A percentile compares a stretch with the other conserved stretches of the same genome.
Evolutionary conservation across 176 grass and related monocot genomes (phyloP).

Genomic region (Carex pumila): DNA sequence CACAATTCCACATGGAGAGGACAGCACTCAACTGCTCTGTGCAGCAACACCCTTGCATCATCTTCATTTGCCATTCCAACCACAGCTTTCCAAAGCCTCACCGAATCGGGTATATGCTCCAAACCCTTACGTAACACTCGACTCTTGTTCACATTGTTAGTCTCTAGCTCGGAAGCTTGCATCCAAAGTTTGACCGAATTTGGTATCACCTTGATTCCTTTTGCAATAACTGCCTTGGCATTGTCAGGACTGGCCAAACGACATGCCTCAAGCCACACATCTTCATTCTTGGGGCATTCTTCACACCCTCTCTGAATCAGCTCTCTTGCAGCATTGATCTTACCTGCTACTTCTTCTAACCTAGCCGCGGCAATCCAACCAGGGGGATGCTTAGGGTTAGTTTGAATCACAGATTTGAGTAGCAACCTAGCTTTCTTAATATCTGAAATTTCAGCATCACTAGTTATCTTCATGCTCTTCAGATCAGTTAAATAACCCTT

Average conservation of each 20-base stretch:
- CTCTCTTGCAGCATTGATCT: constrained; percentile 66
- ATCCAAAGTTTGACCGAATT: constrained; percentile 92
- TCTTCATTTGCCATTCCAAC: constrained; percentile 86
- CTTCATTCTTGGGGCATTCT: constrained; percentile 91
- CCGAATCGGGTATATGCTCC: constrained; percentile 86
- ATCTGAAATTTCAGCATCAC: constrained; percentile 92
- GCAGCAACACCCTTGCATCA: constrained; percentile 74
- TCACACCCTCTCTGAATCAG: constrained; percentile 82
- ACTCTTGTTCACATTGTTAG: constrained; percentile 55
- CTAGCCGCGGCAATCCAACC: constrained; percentile 95
- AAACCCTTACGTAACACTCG: constrained; percentile 74
- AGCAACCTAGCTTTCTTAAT: constrained; percentile 85
- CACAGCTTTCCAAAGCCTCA: constrained; percentile 84
- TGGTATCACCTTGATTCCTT: constrained; percentile 78
- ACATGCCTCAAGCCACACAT: constrained; percentile 90
- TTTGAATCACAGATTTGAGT: constrained; percentile 84
- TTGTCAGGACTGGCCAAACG: constrained; percentile 78
- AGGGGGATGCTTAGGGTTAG: constrained; percentile 85
- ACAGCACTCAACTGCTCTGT: constrained; percentile 84
- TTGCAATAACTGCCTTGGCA: constrained; percentile 85
- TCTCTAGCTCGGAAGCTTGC: constrained; percentile 73
- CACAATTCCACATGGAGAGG: constrained; percentile 82
- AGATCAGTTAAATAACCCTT: constrained; percentile 88
- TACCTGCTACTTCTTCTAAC: constrained; percentile 83
- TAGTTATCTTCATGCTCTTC: constrained; percentile 96